Base-by-base conservation (phyloP, 208 protist genomes). In the Leishmania aethiopica region DNA sequence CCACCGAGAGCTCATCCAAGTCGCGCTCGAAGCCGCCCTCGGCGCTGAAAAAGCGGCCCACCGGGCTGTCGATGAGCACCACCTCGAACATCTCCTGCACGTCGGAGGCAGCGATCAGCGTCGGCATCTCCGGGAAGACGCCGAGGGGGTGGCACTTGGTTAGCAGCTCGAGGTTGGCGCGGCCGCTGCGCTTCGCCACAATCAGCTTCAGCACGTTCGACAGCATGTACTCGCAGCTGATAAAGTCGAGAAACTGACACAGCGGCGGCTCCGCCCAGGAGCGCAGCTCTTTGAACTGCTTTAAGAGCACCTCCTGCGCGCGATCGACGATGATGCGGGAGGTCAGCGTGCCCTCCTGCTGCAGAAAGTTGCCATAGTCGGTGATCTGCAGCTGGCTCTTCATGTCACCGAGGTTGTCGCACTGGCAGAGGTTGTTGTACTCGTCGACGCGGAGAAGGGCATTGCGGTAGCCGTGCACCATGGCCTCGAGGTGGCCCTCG, bases 191-290 rank as follows among this genome's bases (percentile, higher is more conserved):
- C 78, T 96, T 96, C 42, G 94, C 94, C 84, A 93, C 88, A 79
- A 99, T 91, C 7, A 99, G 86, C 84, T 97, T 98, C 37, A 98
- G 87, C 69, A 98, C 92, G 89, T 98, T 98, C 42, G 89, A 90
- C 85, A 98, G 99, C 99, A 99, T 99, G 92, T 99, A 99, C 75
- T 98, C 98, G 84, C 99, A 99, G 76, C 97, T 99, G 89, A 99
- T 99, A 90, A 99, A 99, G 84, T 99, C 98, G 13, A 99, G 87
- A 87, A 99, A 99, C n/a, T 95, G 97, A 60, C 94, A 92, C 19
- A 99, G 94, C 64, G 99, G 98, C 37, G 98, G 93, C 59, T 99
- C 91, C 1, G 98, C 89, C 88, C 99, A 98, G 53, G 91, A 86
- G 13, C 98, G 96, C 3, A 99, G 77, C 85, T 99, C 94, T n/a